A percentile compares a stretch with the other conserved stretches of the same genome.
These are phyloP conservation scores for Trichoderma sp. DNA, from an alignment of 2,329 filamentous ascomycete species.

Conservation along the genomic window DNA sequence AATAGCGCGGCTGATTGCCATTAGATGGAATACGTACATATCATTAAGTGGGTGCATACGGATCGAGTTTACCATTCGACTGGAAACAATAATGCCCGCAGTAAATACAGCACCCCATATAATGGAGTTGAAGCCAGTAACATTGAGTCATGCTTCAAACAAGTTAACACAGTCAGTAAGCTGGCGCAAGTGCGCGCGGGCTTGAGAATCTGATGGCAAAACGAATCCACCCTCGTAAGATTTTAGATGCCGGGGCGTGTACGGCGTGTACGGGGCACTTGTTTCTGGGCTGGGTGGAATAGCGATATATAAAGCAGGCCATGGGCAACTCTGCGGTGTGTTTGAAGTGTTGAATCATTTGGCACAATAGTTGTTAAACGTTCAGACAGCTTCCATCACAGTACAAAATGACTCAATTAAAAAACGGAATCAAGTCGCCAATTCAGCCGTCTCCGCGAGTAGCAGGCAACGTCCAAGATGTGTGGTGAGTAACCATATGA, in stretches of 20 bases:
- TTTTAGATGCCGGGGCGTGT: neutral
- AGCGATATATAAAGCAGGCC: slow-evolving; percentile 4
- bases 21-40: too few relatives aligned
- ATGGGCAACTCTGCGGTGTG: neutral
- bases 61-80: neutral
- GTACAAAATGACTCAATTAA: neutral
- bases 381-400: neutral
- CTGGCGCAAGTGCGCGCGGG: neutral
- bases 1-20: neutral
- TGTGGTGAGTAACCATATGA: neutral
- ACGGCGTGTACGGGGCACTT: neutral
- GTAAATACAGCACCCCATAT: neutral
- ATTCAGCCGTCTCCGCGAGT: neutral
- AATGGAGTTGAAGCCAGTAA: neutral
- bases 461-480: neutral
- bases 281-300: neutral
- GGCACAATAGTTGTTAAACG: neutral
- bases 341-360: neutral
- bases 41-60: neutral
- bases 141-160: neutral
- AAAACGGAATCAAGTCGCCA: slow-evolving; percentile 2
- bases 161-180: neutral
- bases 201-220: neutral
- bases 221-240: slow-evolving; percentile 1
- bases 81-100: neutral